phyloP scores from a whole-genome alignment of 257 asterid species.

The Solanum appendiculatum region DNA sequence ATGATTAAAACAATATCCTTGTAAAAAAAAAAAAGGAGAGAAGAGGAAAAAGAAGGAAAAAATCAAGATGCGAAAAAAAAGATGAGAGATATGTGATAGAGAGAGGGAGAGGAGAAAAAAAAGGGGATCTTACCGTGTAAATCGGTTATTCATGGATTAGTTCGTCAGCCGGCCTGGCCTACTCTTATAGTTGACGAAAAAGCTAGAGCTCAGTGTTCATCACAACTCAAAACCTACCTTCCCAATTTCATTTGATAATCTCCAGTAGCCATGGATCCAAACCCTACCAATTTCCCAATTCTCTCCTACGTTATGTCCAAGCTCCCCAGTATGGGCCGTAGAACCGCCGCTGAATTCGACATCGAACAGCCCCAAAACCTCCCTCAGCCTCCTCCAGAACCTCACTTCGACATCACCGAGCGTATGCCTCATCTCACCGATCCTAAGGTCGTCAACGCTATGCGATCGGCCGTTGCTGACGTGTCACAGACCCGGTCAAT shows the following conservation, averaged over 20 bases:
- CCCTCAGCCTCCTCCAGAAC: conserved; percentile 29
- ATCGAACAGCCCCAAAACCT: conserved; percentile 51
- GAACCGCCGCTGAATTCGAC: conserved; percentile 49
- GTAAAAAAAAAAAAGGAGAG: no score
- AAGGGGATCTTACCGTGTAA: neutral
- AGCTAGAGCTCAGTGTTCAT: neutral
- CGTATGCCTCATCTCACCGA: conserved; percentile 76
- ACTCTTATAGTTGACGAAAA: neutral
- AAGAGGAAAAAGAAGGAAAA: neutral
- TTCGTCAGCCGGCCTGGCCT: neutral
- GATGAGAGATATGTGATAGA: neutral
- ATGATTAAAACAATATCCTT: no score
- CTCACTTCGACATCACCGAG: conserved; percentile 75
- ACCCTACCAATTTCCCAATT: conserved; percentile 68
- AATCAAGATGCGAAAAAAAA: neutral
- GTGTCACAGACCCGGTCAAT: conserved; percentile 69
- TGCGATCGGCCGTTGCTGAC: conserved; percentile 71
- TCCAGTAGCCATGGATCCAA: conserved; percentile 61
- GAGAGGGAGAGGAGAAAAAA: neutral
- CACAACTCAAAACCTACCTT: neutral
- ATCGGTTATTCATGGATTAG: neutral
- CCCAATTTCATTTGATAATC: neutral
- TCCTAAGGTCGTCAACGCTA: conserved; percentile 51
- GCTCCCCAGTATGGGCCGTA: conserved; percentile 44
- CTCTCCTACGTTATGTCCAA: conserved; percentile 76